These are phyloP conservation scores for Mytilinidion resinicola DNA, from an alignment of 495 filamentous ascomycete species.

Conservation along the genomic window DNA sequence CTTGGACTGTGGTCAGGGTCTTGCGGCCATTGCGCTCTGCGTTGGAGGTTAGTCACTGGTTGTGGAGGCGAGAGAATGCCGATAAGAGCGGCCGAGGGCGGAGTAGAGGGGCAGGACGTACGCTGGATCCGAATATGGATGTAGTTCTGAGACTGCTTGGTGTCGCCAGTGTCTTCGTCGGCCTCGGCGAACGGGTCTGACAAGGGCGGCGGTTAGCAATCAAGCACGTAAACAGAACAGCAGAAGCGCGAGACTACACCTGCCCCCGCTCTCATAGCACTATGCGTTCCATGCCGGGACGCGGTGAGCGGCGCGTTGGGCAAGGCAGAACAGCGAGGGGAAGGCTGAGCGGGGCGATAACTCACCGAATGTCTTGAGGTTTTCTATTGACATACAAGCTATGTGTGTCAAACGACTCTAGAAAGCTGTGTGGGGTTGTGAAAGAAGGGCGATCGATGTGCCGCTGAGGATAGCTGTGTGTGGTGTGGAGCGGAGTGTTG, in stretches of 20 bases:
- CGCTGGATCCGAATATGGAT: slow-evolving; percentile 99
- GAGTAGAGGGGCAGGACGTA: slow-evolving; percentile 48
- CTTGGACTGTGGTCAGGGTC: slow-evolving; percentile 98
- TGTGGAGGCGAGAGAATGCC: background rate
- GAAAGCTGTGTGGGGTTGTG: slow-evolving; percentile 17
- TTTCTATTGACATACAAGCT: slow-evolving; percentile 99
- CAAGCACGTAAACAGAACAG: background rate
- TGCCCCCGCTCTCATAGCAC: background rate
- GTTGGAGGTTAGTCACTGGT: slow-evolving; percentile 10
- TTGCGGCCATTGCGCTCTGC: slow-evolving; percentile 99
- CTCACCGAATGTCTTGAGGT: slow-evolving; percentile 98
- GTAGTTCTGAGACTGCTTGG: slow-evolving; percentile 91
- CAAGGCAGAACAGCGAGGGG: slow-evolving; percentile 10
- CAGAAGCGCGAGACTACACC: background rate
- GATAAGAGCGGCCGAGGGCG: background rate
- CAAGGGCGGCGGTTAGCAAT: slow-evolving; percentile 20
- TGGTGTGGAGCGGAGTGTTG: background rate
- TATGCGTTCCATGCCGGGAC: background rate
- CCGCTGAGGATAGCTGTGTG: slow-evolving; percentile 11
- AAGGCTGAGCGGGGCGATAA: slow-evolving; percentile 32
- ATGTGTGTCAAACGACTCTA: slow-evolving; percentile 19
- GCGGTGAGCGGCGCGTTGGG: no score
- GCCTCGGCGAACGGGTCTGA: slow-evolving; percentile 99
- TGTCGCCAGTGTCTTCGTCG: slow-evolving; percentile 96
- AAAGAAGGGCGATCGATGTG: slow-evolving; percentile 11